Percentiles rank a stretch among this genome's conserved stretches.
Conservation (phyloP, 768 basidiomycete species). For the Suillus americanus region DNA sequence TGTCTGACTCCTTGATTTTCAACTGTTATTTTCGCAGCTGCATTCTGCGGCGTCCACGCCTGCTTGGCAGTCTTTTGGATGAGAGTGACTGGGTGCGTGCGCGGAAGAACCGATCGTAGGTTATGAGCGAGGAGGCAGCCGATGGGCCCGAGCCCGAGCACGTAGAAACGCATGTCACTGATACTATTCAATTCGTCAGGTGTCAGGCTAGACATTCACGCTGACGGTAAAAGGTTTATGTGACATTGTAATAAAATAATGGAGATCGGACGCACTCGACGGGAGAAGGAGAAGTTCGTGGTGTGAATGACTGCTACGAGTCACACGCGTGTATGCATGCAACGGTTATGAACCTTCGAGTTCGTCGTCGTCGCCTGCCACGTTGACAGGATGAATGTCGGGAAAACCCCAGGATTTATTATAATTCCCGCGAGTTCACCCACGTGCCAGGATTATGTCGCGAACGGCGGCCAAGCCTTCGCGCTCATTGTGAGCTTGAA, state of each 20-base stretch:
- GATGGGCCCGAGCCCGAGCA: slow-evolving; percentile 80
- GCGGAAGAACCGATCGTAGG: slow-evolving; percentile 60
- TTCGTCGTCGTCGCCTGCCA: background rate
- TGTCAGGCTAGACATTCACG: background rate
- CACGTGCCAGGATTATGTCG: background rate
- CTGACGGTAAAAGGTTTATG: slow-evolving; percentile 8
- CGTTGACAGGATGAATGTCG: background rate
- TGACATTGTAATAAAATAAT: slow-evolving; percentile 5
- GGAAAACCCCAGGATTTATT: background rate
- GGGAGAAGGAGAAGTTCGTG: background rate
- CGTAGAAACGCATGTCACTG: slow-evolving; percentile 63
- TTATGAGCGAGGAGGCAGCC: slow-evolving; percentile 82
- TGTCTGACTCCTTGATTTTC: slow-evolving; percentile 49
- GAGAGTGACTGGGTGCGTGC: slow-evolving; percentile 58
- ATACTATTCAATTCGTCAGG: slow-evolving; percentile 4
- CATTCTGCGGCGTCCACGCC: slow-evolving; percentile 33
- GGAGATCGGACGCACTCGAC: slow-evolving; percentile 8
- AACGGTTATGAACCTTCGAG: background rate
- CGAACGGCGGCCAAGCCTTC: too few species aligned
- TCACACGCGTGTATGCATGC: background rate
- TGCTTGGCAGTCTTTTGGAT: slow-evolving; percentile 57
- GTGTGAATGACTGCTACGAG: background rate
- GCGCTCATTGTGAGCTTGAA: background rate
- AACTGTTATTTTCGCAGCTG: slow-evolving; percentile 42
- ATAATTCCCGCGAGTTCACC: background rate